Evolutionary conservation across 805 yeast species (phyloP).

Genomic region (Kluyveromyces dobzhanskii): DNA sequence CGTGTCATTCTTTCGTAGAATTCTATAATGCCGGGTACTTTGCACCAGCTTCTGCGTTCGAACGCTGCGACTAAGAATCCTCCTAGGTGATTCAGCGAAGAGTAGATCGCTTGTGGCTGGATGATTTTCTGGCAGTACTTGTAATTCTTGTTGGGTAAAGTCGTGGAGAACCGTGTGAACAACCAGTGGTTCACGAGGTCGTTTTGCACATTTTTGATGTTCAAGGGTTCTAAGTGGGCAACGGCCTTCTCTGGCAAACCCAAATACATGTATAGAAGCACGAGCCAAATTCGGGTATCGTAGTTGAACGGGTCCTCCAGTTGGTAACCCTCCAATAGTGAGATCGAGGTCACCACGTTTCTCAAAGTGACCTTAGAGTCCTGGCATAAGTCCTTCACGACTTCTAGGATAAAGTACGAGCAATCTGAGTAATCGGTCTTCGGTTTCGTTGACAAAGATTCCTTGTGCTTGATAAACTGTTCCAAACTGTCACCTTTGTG

Average conservation of each 20-base stretch:
- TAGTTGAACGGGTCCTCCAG: slow-evolving; percentile 61
- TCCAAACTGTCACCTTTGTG: slow-evolving; percentile 23
- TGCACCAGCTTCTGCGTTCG: slow-evolving; percentile 52
- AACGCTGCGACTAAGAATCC: slow-evolving; percentile 46
- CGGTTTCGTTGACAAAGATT: slow-evolving; percentile 32
- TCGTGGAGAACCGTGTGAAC: slow-evolving; percentile 39
- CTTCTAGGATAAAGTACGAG: slow-evolving; percentile 54
- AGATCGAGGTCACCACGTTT: slow-evolving; percentile 35
- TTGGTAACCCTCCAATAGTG: slow-evolving; percentile 51
- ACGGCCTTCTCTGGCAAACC: slow-evolving; percentile 47
- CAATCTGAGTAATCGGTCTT: slow-evolving; percentile 66
- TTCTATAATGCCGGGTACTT: slow-evolving; percentile 56
- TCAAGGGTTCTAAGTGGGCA: slow-evolving; percentile 43
- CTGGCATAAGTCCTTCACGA: slow-evolving; percentile 33
- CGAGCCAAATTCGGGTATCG: slow-evolving; percentile 62
- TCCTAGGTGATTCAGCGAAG: slow-evolving; percentile 45
- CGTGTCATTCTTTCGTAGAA: slow-evolving; percentile 44
- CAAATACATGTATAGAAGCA: slow-evolving; percentile 49
- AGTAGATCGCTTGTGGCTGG: slow-evolving; percentile 42
- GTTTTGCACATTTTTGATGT: slow-evolving; percentile 66
- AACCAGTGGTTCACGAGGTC: slow-evolving; percentile 58
- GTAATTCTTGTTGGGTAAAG: slow-evolving; percentile 36
- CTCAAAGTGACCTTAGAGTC: slow-evolving; percentile 13
- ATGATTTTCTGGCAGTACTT: slow-evolving; percentile 24
- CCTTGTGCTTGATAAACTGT: slow-evolving; percentile 34